Percentiles rank a stretch among this genome's conserved stretches.
Evolutionary conservation across 2,329 filamentous ascomycete species (phyloP).

Genomic region (Xylariaceae sp.): DNA sequence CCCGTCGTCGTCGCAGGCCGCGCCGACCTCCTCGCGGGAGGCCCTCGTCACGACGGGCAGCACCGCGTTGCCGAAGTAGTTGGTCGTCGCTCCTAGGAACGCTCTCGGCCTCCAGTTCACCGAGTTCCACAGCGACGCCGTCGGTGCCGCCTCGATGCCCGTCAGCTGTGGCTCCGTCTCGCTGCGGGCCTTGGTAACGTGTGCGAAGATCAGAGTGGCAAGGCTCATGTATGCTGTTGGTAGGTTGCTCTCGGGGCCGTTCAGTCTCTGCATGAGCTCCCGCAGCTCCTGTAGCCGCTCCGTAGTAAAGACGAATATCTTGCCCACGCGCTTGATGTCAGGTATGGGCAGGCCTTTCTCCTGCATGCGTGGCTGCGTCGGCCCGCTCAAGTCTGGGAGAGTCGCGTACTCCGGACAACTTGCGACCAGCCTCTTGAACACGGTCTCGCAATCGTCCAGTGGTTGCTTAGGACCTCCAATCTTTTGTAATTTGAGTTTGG

Average conservation of each 20-base stretch:
- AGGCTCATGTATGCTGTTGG: constrained; percentile 38
- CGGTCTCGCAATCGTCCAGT: constrained; percentile 12
- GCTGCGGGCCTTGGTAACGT: constrained; percentile 33
- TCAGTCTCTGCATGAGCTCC: constrained; percentile 17
- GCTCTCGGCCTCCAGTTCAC: constrained; percentile 38
- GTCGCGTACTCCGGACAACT: constrained; percentile 37
- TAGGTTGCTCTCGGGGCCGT: constrained; percentile 14
- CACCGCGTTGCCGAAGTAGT: constrained; percentile 40
- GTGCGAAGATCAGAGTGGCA: constrained; percentile 37
- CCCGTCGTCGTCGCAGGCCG: constrained; percentile 21
- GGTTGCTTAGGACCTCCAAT: constrained; percentile 17
- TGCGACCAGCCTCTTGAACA: constrained; percentile 24
- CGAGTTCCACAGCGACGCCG: constrained; percentile 34
- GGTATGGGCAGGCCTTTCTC: constrained; percentile 25
- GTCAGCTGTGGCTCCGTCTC: constrained; percentile 21
- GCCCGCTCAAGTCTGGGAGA: constrained; percentile 31
- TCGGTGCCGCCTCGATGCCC: constrained; percentile 16
- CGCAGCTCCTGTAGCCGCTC: constrained; percentile 31
- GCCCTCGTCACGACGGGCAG: constrained; percentile 33
- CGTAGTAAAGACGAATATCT: constrained; percentile 37
- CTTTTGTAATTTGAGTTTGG: constrained; percentile 10
- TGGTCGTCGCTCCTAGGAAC: constrained; percentile 26
- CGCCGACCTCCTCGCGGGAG: constrained; percentile 20
- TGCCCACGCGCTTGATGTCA: constrained; percentile 34
- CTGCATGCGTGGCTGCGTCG: constrained; percentile 31